phyloP scores from a whole-genome alignment of 805 yeast species.

The Candida qinlingensis region DNA sequence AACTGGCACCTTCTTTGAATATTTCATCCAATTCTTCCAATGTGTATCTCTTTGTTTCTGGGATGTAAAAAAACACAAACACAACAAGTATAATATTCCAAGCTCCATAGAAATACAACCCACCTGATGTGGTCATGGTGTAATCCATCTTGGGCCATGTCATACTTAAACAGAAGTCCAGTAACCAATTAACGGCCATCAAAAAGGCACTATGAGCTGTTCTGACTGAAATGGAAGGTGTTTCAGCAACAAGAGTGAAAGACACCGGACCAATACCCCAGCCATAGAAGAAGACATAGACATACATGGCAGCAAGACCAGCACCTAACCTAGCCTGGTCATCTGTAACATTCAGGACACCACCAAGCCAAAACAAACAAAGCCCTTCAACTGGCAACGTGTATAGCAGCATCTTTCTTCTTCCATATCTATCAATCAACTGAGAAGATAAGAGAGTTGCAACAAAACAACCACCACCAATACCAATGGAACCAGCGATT shows the following conservation, averaged over 20 bases:
- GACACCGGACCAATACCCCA: conserved; percentile 52
- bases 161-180: conserved; percentile 45
- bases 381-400: conserved; percentile 59
- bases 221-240: conserved; percentile 45
- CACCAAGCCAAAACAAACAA: conserved; percentile 47
- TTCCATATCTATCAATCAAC: conserved; percentile 45
- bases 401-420: conserved; percentile 44
- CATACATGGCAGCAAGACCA: conserved; percentile 40
- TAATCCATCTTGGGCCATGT: conserved; percentile 46
- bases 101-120: conserved; percentile 47
- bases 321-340: conserved; percentile 37
- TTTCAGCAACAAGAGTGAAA: conserved; percentile 50
- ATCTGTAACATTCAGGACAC: conserved; percentile 36
- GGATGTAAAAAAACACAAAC: conserved; percentile 38
- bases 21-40: conserved; percentile 75
- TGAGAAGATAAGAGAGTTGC: conserved; percentile 46
- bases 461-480: conserved; percentile 40
- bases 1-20: conserved; percentile 32
- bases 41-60: conserved; percentile 68
- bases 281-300: conserved; percentile 41
- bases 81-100: conserved; percentile 45
- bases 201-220: conserved; percentile 47
- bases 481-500: conserved; percentile 44
- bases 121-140: conserved; percentile 44
- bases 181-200: conserved; percentile 39